Percentiles rank a stretch among this genome's conserved stretches.
Evolutionary conservation across 1,139 yeast genomes (phyloP).

Genomic region (Geotrichum carabidarum): DNA sequence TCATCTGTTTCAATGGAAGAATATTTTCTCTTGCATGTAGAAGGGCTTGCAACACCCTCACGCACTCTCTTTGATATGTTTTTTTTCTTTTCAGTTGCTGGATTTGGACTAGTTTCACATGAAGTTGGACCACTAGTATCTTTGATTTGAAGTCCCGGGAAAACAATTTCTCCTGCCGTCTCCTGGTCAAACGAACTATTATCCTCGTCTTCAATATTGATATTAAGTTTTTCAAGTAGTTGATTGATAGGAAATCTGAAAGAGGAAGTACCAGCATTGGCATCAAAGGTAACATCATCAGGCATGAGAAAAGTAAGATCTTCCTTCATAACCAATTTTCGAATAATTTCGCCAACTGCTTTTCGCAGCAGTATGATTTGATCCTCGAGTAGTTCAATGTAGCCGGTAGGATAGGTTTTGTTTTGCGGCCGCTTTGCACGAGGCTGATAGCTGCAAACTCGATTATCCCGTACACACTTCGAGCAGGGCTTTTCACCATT

Average conservation of each 20-base stretch:
- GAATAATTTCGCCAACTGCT: constrained; percentile 4
- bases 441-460: constrained; percentile 3
- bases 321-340: not conserved
- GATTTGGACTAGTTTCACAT: too few relatives aligned
- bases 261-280: not conserved
- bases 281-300: not conserved
- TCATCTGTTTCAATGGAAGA: too few relatives aligned
- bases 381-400: constrained; percentile 5
- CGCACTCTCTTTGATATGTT: too few relatives aligned
- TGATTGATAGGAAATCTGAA: constrained; percentile 1
- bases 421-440: not conserved
- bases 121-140: not conserved
- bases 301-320: constrained; percentile 2
- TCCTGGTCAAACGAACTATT: too few relatives aligned
- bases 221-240: not conserved
- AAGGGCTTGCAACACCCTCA: too few relatives aligned
- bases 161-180: not conserved
- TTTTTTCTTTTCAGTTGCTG: too few relatives aligned
- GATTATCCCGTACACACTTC: constrained; percentile 4
- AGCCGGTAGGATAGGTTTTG: constrained; percentile 6
- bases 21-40: too few relatives aligned
- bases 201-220: constrained; percentile 1
- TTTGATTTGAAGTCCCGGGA: not conserved
- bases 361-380: constrained; percentile 3
- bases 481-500: constrained; percentile 8